Percentiles rank a stretch among this genome's conserved stretches.
phyloP scores from a whole-genome alignment of 805 yeast species.

The Pichia heedii region DNA sequence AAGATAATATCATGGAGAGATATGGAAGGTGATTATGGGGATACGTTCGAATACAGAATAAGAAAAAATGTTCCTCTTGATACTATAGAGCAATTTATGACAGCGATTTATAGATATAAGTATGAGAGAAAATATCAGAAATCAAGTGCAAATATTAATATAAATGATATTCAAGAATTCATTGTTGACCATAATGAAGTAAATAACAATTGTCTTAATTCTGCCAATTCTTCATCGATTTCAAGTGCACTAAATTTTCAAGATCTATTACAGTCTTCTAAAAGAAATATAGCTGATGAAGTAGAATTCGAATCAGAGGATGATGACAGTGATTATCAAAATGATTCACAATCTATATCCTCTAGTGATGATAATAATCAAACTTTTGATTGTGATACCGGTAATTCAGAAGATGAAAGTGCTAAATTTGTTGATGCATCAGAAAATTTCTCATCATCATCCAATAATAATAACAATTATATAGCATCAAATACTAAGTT shows the following conservation, averaged over 20 bases:
- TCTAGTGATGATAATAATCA: slow-evolving; percentile 2
- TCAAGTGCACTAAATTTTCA: slow-evolving; percentile 9
- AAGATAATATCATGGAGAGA: slow-evolving; percentile 73
- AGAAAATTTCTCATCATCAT: slow-evolving; percentile 17
- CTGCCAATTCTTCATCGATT: slow-evolving; percentile 15
- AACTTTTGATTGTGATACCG: slow-evolving; percentile 16
- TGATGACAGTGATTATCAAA: slow-evolving; percentile 19
- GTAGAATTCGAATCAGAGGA: slow-evolving; percentile 18
- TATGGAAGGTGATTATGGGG: slow-evolving; percentile 78
- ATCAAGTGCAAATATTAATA: slow-evolving; percentile 37
- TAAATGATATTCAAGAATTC: slow-evolving; percentile 49
- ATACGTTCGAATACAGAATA: slow-evolving; percentile 70
- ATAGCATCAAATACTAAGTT: too few relatives aligned
- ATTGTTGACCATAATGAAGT: slow-evolving; percentile 29
- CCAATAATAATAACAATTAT: slow-evolving; percentile 10
- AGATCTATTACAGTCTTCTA: background rate
- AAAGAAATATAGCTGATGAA: slow-evolving; percentile 2
- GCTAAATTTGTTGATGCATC: slow-evolving; percentile 24
- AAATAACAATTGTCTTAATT: slow-evolving; percentile 16
- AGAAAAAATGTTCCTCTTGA: slow-evolving; percentile 48
- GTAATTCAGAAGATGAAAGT: slow-evolving; percentile 22
- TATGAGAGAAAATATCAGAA: slow-evolving; percentile 66
- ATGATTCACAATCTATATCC: slow-evolving; percentile 9
- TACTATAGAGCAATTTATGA: slow-evolving; percentile 55
- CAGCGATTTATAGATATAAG: slow-evolving; percentile 54